Conservation (phyloP, 345 rosid species). For the Dovyalis caffra region DNA sequence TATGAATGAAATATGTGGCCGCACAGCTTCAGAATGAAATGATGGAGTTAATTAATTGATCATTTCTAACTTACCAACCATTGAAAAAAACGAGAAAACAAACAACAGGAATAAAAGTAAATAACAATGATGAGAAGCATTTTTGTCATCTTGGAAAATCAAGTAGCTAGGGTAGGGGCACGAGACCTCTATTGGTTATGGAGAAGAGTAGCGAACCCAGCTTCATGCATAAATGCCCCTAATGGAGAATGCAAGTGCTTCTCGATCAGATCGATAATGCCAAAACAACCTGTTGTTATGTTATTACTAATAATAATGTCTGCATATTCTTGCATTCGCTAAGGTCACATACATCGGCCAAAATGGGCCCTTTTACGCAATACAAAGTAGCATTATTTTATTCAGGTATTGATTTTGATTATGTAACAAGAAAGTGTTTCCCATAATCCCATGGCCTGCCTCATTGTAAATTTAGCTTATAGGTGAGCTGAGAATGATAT, state of each 20-base stretch:
- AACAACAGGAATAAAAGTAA: too few species aligned
- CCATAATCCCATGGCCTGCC: background rate
- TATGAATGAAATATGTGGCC: too few species aligned
- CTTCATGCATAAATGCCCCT: background rate
- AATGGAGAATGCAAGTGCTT: background rate
- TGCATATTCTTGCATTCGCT: constrained; percentile 15
- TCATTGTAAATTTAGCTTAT: background rate
- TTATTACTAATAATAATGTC: background rate
- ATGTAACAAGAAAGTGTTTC: background rate
- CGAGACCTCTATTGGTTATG: background rate
- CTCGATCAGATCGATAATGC: background rate
- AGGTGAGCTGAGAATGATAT: constrained; percentile 5
- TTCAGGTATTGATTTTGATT: background rate
- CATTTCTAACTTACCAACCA: too few species aligned
- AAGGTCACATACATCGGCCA: constrained; percentile 18
- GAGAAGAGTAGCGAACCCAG: background rate
- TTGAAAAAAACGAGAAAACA: too few species aligned
- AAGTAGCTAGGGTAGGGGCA: background rate
- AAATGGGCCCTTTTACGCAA: constrained; percentile 6
- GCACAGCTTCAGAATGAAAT: too few species aligned
- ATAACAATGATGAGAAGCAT: too few species aligned
- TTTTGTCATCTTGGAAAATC: too few species aligned
- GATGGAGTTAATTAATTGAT: too few species aligned
- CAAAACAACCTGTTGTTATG: constrained; percentile 8
- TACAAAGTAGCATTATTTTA: background rate